Conservation (phyloP, 139 green algal genomes). For the Nannochloris sp. region DNA sequence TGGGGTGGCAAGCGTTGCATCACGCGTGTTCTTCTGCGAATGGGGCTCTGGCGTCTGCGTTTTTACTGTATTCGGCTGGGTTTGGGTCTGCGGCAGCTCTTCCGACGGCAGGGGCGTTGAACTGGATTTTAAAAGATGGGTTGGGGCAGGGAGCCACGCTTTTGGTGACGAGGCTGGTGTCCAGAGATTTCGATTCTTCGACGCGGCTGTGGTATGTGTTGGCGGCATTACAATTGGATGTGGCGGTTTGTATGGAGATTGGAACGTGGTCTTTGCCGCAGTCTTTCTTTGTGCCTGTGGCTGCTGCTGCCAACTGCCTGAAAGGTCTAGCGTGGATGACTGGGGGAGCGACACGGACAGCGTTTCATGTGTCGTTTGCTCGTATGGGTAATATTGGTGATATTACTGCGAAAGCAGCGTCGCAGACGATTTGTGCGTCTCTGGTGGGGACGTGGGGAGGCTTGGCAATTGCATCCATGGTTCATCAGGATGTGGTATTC, state of each 20-base stretch:
- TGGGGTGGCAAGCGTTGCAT: slow-evolving; percentile 25
- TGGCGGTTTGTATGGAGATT: slow-evolving; percentile 46
- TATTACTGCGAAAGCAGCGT: slow-evolving; percentile 47
- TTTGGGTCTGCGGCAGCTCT: slow-evolving; percentile 51
- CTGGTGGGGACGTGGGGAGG: slow-evolving; percentile 46
- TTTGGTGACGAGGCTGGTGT: slow-evolving; percentile 58
- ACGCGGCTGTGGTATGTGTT: slow-evolving; percentile 46
- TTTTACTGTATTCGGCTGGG: slow-evolving; percentile 67
- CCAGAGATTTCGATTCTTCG: slow-evolving; percentile 65
- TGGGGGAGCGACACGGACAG: slow-evolving; percentile 41
- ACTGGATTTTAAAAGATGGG: slow-evolving; percentile 70
- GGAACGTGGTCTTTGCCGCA: slow-evolving; percentile 39
- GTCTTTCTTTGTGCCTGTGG: slow-evolving; percentile 47
- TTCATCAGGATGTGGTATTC: slow-evolving; percentile 10
- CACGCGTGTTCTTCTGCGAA: slow-evolving; percentile 19
- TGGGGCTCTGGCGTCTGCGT: slow-evolving; percentile 58
- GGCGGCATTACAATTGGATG: slow-evolving; percentile 21
- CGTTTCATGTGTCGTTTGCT: slow-evolving; percentile 64
- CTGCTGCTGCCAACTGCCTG: slow-evolving; percentile 50
- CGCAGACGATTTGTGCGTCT: slow-evolving; percentile 59
- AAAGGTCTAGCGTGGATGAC: slow-evolving; percentile 70
- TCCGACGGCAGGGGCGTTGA: slow-evolving; percentile 56
- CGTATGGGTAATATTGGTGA: slow-evolving; percentile 62
- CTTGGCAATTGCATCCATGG: slow-evolving; percentile 9
- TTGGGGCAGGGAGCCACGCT: slow-evolving; percentile 62